Percentiles rank a stretch among this genome's conserved stretches.
These are phyloP conservation scores for Sporothrix phasma DNA, from an alignment of 2,329 filamentous ascomycete species.

Conservation along the genomic window DNA sequence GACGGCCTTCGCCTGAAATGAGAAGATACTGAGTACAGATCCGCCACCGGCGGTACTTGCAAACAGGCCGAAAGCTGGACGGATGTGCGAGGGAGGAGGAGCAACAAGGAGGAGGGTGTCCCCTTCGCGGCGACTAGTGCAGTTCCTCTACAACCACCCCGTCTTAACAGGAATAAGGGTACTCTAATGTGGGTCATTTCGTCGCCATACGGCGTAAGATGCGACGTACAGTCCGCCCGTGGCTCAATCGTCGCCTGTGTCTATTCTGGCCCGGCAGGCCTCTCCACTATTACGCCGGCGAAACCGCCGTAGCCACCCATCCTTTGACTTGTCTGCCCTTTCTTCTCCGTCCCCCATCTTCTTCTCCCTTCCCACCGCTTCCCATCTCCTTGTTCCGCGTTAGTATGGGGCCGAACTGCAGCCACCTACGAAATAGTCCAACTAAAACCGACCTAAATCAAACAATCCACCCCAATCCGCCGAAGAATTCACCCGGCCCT, in stretches of 20 bases:
- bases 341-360: background rate
- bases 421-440: background rate
- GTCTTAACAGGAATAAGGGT: background rate
- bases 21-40: background rate
- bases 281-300: slow-evolving; percentile 50
- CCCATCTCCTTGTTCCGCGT: background rate
- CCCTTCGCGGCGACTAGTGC: background rate
- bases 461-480: slow-evolving; percentile 1
- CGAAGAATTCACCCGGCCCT: slow-evolving; percentile 5
- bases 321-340: slow-evolving; percentile 7
- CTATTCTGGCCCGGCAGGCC: slow-evolving; percentile 15
- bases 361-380: background rate
- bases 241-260: slow-evolving; percentile 18
- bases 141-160: background rate
- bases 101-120: slow-evolving; percentile 3
- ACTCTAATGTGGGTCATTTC: background rate
- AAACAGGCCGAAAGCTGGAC: slow-evolving; percentile 19
- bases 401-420: background rate
- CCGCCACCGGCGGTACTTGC: slow-evolving; percentile 15
- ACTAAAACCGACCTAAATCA: slow-evolving; percentile 2
- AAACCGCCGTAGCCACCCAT: slow-evolving; percentile 42
- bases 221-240: slow-evolving; percentile 13
- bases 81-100: slow-evolving; percentile 10
- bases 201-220: background rate
- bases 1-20: background rate